Evolutionary conservation across 345 rosid genomes (phyloP), one percentile per base, ranked within the genome.

Genomic region (Angophora floribunda): DNA sequence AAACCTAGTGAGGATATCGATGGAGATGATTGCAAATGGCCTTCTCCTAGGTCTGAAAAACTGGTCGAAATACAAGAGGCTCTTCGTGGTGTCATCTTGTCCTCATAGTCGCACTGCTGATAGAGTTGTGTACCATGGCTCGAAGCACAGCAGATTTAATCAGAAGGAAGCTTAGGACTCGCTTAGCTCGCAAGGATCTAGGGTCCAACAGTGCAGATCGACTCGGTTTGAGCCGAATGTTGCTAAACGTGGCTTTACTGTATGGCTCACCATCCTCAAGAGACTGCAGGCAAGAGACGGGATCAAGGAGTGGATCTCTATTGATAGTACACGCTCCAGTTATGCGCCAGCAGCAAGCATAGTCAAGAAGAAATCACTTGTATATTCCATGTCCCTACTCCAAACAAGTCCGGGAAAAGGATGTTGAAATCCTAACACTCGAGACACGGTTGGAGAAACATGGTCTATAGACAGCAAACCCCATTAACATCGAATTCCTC

Each of bases 241-340:
- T 63, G 17, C 67, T 63, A n/a, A 13, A n/a, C 36, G 3, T 28
- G 75, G 9, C 17, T n/a, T 63, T 63, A 75, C 15, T 0, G 26
- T 19, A 6, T 75, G 47, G 80, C 26, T 70, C 26, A 0, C 0
- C 0, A 9, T 19, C 82, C 0, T 1, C 13, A 75, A 75, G 47
- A 75, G 82, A 70, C 22, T 17, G 13, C 13, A 70, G 26, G 5
- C 22, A 19, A 70, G 80, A 70, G 45, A 36, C 21, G 4, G 47
- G 47, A 70, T 70, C 80, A 36, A 36, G 80, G 17, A 9, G 47
- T 0, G 47, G 80, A 70, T 19, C 80, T 36, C 80, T 36, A 36
- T 1, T 0, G 26, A 3, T 9, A 5, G 47, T 70, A 1, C 26
- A 36, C 4, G 47, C 82, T 2, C 26, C 1, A 17, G 19, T 36